Evolutionary conservation across 1,284 basidiomycete genomes (phyloP).

Genomic region (Vanrija sp.): DNA sequence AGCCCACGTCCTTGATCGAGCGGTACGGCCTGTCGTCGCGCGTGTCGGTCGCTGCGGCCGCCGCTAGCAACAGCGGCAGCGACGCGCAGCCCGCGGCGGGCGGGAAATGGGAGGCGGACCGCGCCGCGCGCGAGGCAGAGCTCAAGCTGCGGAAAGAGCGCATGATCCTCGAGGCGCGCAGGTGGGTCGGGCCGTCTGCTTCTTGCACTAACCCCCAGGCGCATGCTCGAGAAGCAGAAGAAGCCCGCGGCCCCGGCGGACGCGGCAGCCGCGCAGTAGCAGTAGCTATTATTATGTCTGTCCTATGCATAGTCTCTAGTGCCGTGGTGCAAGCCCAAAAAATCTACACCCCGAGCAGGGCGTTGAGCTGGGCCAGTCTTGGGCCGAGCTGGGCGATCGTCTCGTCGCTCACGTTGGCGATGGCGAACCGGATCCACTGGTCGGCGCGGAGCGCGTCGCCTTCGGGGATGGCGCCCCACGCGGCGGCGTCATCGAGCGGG

Average conservation of each 20-base stretch:
- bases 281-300: not conserved
- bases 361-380: conserved; percentile 55
- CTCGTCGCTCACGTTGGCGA: conserved; percentile 72
- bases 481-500: conserved; percentile 31
- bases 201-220: conserved; percentile 14
- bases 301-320: conserved; percentile 1
- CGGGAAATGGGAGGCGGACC: conserved; percentile 41
- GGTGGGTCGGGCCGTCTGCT: conserved; percentile 25
- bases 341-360: conserved; percentile 26
- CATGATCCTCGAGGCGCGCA: conserved; percentile 45
- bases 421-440: conserved; percentile 56
- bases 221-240: conserved; percentile 40
- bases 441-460: conserved; percentile 34
- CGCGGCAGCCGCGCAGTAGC: conserved; percentile 9
- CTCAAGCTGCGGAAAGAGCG: conserved; percentile 43
- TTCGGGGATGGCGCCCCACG: conserved; percentile 28
- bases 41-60: conserved; percentile 11
- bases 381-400: conserved; percentile 59
- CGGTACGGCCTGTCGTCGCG: conserved; percentile 29
- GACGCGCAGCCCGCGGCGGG: not conserved
- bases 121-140: conserved; percentile 39
- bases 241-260: conserved; percentile 25
- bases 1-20: conserved; percentile 33
- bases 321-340: too few relatives aligned
- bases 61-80: not conserved